Evolutionary conservation across 176 grass and related monocot genomes (phyloP).

Genomic region (Carex myosuroides): DNA sequence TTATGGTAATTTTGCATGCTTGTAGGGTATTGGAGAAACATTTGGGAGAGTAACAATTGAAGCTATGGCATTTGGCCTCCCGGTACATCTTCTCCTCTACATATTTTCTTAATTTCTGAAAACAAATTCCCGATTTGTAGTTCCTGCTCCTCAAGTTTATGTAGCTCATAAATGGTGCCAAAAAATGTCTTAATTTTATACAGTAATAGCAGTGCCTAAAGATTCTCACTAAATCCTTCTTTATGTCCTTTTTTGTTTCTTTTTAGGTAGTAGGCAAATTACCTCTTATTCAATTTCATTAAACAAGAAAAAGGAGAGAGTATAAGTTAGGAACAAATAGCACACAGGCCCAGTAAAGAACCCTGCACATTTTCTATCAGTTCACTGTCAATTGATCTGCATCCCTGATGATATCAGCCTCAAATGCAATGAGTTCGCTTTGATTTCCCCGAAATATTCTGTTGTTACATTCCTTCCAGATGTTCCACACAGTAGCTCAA

Average conservation of each 20-base stretch:
- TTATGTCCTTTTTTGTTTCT: neutral
- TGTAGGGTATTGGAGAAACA: slow-evolving; percentile 44
- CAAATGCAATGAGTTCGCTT: neutral
- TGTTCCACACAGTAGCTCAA: neutral
- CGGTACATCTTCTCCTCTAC: slow-evolving; percentile 14
- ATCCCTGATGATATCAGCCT: neutral
- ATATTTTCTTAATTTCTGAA: neutral
- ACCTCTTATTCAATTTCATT: neutral
- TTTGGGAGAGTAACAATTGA: slow-evolving; percentile 56
- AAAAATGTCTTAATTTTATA: neutral
- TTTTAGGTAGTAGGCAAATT: neutral
- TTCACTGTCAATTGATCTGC: neutral
- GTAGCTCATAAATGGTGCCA: neutral
- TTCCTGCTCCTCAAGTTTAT: neutral
- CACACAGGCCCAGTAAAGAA: neutral
- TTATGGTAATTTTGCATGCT: neutral
- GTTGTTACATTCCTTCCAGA: neutral
- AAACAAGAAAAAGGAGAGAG: neutral
- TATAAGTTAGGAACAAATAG: neutral
- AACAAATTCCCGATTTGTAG: neutral
- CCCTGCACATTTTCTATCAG: neutral
- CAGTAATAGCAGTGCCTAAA: neutral
- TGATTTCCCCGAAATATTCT: neutral
- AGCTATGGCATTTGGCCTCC: slow-evolving; percentile 61
- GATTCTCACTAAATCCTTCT: neutral